A percentile compares a stretch with the other conserved stretches of the same genome.
phyloP scores from a whole-genome alignment of 2,329 filamentous ascomycete species.

The Remersonia thermophila region DNA sequence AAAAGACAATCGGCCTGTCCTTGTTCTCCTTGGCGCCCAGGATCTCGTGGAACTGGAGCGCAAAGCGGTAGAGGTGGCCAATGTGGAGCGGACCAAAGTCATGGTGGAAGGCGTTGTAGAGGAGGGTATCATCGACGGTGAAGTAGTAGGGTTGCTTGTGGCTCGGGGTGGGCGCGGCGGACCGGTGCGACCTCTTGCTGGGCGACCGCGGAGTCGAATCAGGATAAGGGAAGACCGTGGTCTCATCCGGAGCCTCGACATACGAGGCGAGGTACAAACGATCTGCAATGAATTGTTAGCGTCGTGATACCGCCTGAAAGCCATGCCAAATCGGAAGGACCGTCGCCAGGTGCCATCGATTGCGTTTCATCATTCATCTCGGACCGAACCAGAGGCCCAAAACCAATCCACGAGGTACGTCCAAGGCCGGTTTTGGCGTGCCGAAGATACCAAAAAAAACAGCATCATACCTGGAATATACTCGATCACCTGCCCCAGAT shows the following conservation, averaged over 20 bases:
- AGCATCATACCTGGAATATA: conserved; percentile 86
- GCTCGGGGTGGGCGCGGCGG: conserved; percentile 29
- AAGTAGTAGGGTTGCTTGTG: conserved; percentile 77
- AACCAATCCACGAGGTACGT: conserved; percentile 2
- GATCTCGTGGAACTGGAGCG: conserved; percentile 89
- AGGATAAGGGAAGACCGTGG: conserved; percentile 79
- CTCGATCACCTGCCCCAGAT: conserved; percentile 82
- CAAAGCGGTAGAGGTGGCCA: conserved; percentile 91
- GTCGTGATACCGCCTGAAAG: conserved; percentile 19
- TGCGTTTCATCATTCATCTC: conserved; percentile 12
- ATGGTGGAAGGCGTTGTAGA: conserved; percentile 97
- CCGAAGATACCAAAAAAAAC: no score
- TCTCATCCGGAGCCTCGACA: conserved; percentile 63
- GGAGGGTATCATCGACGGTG: conserved; percentile 78
- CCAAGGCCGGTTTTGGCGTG: no score
- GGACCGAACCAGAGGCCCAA: not conserved
- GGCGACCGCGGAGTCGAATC: conserved; percentile 48
- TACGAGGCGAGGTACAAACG: conserved; percentile 93
- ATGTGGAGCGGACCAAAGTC: conserved; percentile 98
- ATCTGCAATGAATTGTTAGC: conserved; percentile 47
- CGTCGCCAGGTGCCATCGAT: conserved; percentile 7
- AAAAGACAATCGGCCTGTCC: conserved; percentile 85
- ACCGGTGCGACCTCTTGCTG: conserved; percentile 61
- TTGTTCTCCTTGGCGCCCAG: conserved; percentile 84
- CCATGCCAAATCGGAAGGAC: no score